phyloP scores from a whole-genome alignment of 169 alveolate species.

The Eimeria necatrix region DNA sequence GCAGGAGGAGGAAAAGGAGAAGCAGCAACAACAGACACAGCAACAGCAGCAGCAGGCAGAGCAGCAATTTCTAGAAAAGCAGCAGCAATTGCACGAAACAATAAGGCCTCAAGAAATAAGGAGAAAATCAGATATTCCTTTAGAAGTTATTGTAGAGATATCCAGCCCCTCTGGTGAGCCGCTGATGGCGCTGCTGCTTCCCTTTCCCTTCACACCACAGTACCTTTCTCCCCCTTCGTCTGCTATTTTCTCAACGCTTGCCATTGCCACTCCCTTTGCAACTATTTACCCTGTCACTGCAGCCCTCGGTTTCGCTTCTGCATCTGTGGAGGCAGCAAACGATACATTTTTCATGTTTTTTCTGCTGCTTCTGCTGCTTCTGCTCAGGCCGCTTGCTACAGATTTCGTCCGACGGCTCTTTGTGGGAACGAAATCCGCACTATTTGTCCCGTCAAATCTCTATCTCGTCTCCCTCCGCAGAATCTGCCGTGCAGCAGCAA shows the following conservation, averaged over 20 bases:
- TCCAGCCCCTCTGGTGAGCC: not conserved
- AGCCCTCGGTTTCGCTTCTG: not conserved
- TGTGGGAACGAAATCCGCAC: slow-evolving; percentile 4
- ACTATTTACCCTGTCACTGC: no score
- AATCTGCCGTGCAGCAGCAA: not conserved
- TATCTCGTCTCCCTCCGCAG: not conserved
- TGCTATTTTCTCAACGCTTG: no score
- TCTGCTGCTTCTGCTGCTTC: not conserved
- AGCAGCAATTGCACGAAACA: not conserved
- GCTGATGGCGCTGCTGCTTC: slow-evolving; percentile 3
- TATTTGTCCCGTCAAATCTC: not conserved
- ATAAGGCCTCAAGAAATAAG: not conserved
- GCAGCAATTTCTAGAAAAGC: slow-evolving; percentile 3
- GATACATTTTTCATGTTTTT: not conserved
- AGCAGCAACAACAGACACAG: slow-evolving; percentile 34
- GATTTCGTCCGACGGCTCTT: slow-evolving; percentile 28
- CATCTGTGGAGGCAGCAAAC: not conserved
- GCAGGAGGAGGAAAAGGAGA: not conserved
- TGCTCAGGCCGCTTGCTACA: slow-evolving; percentile 39
- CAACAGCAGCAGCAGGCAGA: not conserved
- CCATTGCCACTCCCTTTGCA: no score
- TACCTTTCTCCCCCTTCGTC: no score
- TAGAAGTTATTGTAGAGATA: not conserved
- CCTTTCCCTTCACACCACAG: no score
- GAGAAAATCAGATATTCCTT: not conserved